phyloP scores from a whole-genome alignment of 2,329 filamentous ascomycete genomes.

The Fusarium irregulare region DNA sequence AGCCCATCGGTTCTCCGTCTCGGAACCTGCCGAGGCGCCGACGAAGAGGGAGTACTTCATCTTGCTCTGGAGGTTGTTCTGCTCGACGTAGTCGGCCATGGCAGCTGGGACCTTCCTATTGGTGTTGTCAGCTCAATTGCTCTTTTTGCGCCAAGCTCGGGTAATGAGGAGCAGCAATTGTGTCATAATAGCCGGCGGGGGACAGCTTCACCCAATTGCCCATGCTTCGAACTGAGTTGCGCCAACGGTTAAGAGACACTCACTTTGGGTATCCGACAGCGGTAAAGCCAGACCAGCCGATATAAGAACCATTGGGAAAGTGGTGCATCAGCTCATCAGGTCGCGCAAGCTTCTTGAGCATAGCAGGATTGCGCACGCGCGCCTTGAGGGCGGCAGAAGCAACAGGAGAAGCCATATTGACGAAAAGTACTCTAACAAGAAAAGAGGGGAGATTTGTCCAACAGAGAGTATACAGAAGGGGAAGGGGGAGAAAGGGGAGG shows the following conservation, averaged over 20 bases:
- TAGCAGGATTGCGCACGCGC: conserved; percentile 78
- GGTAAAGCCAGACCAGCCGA: conserved; percentile 93
- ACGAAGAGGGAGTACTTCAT: conserved; percentile 89
- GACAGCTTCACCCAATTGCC: too few relatives aligned
- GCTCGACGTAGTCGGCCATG: conserved; percentile 88
- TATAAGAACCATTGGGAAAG: conserved; percentile 86
- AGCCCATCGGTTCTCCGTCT: conserved; percentile 95
- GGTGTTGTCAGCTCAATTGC: conserved; percentile 27
- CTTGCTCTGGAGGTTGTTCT: conserved; percentile 85
- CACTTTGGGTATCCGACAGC: conserved; percentile 88
- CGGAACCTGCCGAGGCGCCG: conserved; percentile 87
- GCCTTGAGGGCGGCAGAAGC: conserved; percentile 81
- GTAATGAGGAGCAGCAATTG: conserved; percentile 5
- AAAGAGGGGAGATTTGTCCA: conserved; percentile 39
- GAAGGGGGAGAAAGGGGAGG: conserved; percentile 6
- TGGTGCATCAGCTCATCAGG: conserved; percentile 82
- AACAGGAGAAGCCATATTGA: conserved; percentile 60
- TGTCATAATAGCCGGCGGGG: conserved; percentile 29
- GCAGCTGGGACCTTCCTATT: conserved; percentile 82
- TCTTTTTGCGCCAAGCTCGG: conserved; percentile 32
- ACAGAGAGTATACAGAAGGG: background rate
- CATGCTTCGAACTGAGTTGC: too few relatives aligned
- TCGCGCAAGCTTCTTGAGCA: conserved; percentile 82
- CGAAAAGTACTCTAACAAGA: conserved; percentile 15
- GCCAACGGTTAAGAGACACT: conserved; percentile 6